These are phyloP conservation scores for Zelonia costaricensis DNA, from an alignment of 208 protist genomes.

Conservation along the genomic window DNA sequence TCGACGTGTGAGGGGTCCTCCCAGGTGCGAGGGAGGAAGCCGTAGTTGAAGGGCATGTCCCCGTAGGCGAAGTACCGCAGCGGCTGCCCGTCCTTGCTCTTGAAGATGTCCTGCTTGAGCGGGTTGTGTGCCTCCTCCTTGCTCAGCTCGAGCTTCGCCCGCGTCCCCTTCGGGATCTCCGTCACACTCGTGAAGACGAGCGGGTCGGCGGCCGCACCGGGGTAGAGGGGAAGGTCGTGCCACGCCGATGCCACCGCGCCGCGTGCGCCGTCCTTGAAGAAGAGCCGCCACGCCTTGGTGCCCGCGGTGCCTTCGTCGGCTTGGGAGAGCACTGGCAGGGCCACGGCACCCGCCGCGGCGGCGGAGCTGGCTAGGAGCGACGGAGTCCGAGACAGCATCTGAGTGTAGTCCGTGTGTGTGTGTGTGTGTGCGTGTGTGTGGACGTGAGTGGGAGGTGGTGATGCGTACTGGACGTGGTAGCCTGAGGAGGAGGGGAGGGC, in stretches of 20 bases:
- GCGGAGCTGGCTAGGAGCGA: slow-evolving; percentile 2
- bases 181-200: slow-evolving; percentile 67
- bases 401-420: background rate
- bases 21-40: slow-evolving; percentile 95
- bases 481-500: no score
- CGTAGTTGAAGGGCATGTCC: slow-evolving; percentile 95
- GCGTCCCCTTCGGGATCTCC: slow-evolving; percentile 89
- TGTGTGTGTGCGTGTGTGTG: background rate
- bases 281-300: slow-evolving; percentile 66
- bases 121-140: slow-evolving; percentile 91
- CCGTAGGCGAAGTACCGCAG: slow-evolving; percentile 84
- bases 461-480: no score
- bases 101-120: slow-evolving; percentile 88
- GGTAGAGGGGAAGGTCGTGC: slow-evolving; percentile 64
- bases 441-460: background rate
- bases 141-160: slow-evolving; percentile 93
- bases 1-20: slow-evolving; percentile 68
- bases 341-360: background rate
- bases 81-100: slow-evolving; percentile 51
- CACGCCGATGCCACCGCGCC: slow-evolving; percentile 46
- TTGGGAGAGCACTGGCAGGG: slow-evolving; percentile 16
- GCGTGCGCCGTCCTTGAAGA: slow-evolving; percentile 28
- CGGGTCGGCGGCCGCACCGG: slow-evolving; percentile 26
- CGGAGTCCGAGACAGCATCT: slow-evolving; percentile 12
- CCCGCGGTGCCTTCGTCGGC: slow-evolving; percentile 15